Percentiles rank a stretch among this genome's conserved stretches.
Evolutionary conservation across 768 basidiomycete genomes (phyloP).

Genomic region (Pleurotus salmoneostramineus): DNA sequence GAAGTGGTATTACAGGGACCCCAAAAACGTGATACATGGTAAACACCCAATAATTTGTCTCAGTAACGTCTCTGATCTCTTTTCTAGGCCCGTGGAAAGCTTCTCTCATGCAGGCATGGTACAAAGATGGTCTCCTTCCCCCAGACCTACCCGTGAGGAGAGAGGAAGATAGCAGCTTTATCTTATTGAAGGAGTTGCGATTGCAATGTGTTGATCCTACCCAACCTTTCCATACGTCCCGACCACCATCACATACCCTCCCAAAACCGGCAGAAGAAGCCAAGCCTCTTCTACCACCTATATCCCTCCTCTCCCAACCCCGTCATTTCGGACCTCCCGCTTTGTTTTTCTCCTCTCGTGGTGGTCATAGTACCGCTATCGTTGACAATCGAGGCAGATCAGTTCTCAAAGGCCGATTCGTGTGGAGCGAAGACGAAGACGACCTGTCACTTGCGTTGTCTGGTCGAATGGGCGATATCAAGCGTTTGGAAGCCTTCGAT

Average conservation of each 20-base stretch:
- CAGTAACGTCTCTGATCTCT: conserved; percentile 9
- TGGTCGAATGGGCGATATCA: conserved; percentile 74
- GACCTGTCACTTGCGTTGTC: conserved; percentile 33
- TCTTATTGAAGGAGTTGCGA: conserved; percentile 68
- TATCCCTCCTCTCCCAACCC: conserved; percentile 76
- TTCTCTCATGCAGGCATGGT: conserved; percentile 88
- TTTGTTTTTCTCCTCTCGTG: conserved; percentile 84
- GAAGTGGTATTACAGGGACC: conserved; percentile 82
- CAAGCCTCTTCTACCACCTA: conserved; percentile 63
- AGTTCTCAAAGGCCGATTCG: conserved; percentile 74
- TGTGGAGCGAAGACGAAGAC: conserved; percentile 72
- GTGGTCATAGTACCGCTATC: conserved; percentile 84
- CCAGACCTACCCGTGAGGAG: conserved; percentile 78
- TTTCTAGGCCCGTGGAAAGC: conserved; percentile 79
- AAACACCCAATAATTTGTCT: conserved; percentile 9
- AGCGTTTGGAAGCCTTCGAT: conserved; percentile 81
- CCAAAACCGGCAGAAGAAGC: conserved; percentile 23
- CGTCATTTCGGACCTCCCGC: conserved; percentile 85
- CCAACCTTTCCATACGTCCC: conserved; percentile 63
- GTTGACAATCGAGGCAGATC: conserved; percentile 85
- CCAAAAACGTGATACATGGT: conserved; percentile 79
- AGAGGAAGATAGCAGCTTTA: conserved; percentile 69
- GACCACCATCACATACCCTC: conserved; percentile 27
- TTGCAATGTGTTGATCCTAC: conserved; percentile 80
- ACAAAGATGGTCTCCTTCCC: conserved; percentile 78